Evolutionary conservation across 2,329 filamentous ascomycete species (phyloP), one percentile per base, ranked within the genome.

Genomic region (Cercospora sesami): DNA sequence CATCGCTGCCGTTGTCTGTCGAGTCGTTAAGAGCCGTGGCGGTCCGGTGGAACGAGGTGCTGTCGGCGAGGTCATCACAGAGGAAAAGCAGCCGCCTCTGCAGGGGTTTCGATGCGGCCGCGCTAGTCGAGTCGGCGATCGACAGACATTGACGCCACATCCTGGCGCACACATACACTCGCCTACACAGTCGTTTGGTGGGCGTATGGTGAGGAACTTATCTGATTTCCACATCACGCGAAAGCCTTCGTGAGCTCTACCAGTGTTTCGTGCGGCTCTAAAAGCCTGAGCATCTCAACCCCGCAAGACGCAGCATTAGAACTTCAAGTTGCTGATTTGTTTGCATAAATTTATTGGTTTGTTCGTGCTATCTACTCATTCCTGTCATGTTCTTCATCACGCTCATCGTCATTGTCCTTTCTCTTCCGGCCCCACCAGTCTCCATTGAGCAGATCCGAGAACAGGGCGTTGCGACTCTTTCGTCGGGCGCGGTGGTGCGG

Each of bases 401-500:
- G 60, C 23, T 42, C 14, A 21, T 71, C 66, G 6, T 69, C 68
- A 30, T 67, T 63, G 59, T 72, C 67, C 60, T 72, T 73, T 64
- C 71, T 62, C 63, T 69, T 70, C 33, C 67, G 70, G 8, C 64
- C 64, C 76, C 76, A 78, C 76, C 76, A 77, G 39, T 74, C 71
- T 10, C 66, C 65, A 55, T 70, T 74, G 30, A 78, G 63, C 66
- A 78, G 62, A 62, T 77, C 75, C 30, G 72, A 74, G 63, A 78
- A 78, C 55, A 78, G 62, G 9, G 76, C 76, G n/a, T 73, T 71
- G 7, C 75, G 70, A 39, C 73, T 72, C 63, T 72, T 69, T 26
- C 75, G 55, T 61, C 69, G 64, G 21, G 42, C 68, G 23, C 68
- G 58, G 33, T 67, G 63, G 23, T 65, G 39, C n/a, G 64, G 61